A percentile compares a stretch with the other conserved stretches of the same genome.
phyloP scores from a whole-genome alignment of 139 green algal genomes.

The Penium margaritaceum region DNA sequence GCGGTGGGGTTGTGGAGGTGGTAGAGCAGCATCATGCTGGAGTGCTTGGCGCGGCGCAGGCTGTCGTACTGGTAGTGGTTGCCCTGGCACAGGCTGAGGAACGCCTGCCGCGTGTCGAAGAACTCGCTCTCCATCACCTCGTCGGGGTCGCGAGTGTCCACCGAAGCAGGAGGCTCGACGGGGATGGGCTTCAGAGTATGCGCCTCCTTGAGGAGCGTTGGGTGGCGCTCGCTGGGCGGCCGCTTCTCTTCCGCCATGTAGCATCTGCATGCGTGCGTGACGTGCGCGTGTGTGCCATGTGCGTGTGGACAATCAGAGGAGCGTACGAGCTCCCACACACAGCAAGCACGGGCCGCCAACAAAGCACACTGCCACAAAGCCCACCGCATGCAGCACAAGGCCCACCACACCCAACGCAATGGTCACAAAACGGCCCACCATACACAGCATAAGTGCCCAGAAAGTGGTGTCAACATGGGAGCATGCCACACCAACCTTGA shows the following conservation, averaged over 20 bases:
- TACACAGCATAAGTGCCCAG: too few species aligned
- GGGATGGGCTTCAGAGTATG: neutral
- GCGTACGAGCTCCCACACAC: too few species aligned
- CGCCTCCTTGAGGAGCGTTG: constrained; percentile 18
- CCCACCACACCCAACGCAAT: too few species aligned
- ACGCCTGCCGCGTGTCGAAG: constrained; percentile 89
- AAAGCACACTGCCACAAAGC: too few species aligned
- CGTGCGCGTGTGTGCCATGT: too few species aligned
- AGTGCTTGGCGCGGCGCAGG: constrained; percentile 91
- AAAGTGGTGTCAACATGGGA: too few species aligned
- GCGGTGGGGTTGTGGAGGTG: constrained; percentile 94
- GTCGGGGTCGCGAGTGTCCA: constrained; percentile 37
- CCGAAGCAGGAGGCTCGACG: neutral
- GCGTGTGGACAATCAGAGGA: too few species aligned
- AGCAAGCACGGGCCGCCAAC: too few species aligned
- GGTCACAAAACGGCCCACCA: too few species aligned
- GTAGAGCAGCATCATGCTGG: constrained; percentile 98
- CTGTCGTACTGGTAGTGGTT: constrained; percentile 99
- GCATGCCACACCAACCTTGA: too few species aligned
- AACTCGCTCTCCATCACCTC: constrained; percentile 75
- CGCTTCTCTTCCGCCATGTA: constrained; percentile 23
- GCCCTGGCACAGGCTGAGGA: constrained; percentile 90
- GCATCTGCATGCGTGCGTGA: constrained; percentile 29
- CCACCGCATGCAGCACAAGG: too few species aligned
- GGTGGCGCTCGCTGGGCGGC: constrained; percentile 21